These are phyloP conservation scores for Ceratocystis cacaofunesta DNA, from an alignment of 2,329 filamentous ascomycete species.

Conservation along the genomic window DNA sequence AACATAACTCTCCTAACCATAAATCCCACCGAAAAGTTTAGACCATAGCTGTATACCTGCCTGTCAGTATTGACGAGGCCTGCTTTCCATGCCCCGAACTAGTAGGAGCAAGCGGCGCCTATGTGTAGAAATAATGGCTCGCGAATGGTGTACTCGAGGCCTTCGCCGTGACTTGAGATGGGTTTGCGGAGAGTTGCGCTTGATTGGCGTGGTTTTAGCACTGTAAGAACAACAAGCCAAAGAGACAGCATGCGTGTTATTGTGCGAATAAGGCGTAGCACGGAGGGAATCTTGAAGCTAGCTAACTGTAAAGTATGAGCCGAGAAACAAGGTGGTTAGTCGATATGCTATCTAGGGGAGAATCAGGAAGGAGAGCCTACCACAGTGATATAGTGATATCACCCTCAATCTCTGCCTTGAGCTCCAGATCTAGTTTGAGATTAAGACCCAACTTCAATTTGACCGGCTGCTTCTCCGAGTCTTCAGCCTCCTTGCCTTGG, in stretches of 20 bases:
- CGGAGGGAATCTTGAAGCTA: neutral
- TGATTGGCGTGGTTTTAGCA: conserved; percentile 21
- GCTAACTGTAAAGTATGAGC: neutral
- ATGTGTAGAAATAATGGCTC: conserved; percentile 26
- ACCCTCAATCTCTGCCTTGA: conserved; percentile 64
- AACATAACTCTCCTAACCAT: conserved; percentile 1
- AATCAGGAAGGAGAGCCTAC: conserved; percentile 24
- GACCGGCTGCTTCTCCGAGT: conserved; percentile 14
- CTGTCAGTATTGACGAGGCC: conserved; percentile 21
- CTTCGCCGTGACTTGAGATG: conserved; percentile 18
- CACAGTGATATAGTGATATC: conserved; percentile 57
- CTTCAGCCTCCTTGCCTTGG: neutral
- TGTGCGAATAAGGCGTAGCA: neutral
- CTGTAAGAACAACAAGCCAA: conserved; percentile 16
- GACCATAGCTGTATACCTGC: conserved; percentile 18
- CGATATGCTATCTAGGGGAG: neutral
- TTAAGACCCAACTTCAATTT: conserved; percentile 54
- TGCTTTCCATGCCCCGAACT: conserved; percentile 23
- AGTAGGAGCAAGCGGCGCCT: conserved; percentile 22
- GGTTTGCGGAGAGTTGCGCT: conserved; percentile 21
- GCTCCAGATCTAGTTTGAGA: conserved; percentile 60
- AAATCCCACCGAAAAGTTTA: conserved; percentile 20
- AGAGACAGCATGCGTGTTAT: neutral
- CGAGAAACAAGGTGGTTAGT: neutral
- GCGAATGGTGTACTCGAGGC: conserved; percentile 10